phyloP scores from a whole-genome alignment of 1,284 basidiomycete genomes.

The Hymenochaete sp. region DNA sequence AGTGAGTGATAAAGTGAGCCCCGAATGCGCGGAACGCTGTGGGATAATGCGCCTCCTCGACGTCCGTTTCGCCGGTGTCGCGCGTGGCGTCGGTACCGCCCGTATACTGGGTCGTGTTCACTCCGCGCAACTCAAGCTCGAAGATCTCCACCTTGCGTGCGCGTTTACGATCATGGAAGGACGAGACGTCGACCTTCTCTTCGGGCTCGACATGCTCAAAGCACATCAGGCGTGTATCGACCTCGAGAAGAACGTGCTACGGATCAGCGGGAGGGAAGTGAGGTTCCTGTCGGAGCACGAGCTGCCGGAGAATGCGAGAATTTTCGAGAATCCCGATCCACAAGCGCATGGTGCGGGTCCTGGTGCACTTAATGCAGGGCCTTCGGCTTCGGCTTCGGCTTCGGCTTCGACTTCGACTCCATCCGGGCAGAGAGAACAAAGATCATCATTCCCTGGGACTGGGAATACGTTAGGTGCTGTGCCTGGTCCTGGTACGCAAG shows the following conservation, averaged over 20 bases:
- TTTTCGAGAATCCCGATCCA: constrained; percentile 27
- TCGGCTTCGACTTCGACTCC: neutral
- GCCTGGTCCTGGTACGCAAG: constrained; percentile 25
- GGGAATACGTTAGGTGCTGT: constrained; percentile 44
- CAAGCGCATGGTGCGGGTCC: constrained; percentile 20
- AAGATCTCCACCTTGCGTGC: constrained; percentile 78
- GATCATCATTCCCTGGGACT: constrained; percentile 47
- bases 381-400: neutral
- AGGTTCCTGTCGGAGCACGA: constrained; percentile 91
- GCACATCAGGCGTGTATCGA: constrained; percentile 96
- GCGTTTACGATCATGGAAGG: constrained; percentile 97
- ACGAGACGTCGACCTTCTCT: constrained; percentile 83
- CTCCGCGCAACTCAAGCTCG: constrained; percentile 85
- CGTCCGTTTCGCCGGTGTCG: constrained; percentile 81
- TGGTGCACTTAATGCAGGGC: constrained; percentile 12
- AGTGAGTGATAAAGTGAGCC: constrained; percentile 62
- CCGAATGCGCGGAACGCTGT: constrained; percentile 88
- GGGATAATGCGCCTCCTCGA: constrained; percentile 93
- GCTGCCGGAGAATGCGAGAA: constrained; percentile 72
- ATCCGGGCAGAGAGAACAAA: neutral
- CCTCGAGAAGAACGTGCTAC: constrained; percentile 76
- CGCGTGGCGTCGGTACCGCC: constrained; percentile 93
- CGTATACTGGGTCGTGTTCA: constrained; percentile 93
- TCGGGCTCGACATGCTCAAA: constrained; percentile 98
- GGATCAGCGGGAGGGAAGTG: constrained; percentile 84